A percentile compares a stretch with the other conserved stretches of the same genome.
Evolutionary conservation across 345 rosid species (phyloP).

Genomic region (Corchorus olitorius): DNA sequence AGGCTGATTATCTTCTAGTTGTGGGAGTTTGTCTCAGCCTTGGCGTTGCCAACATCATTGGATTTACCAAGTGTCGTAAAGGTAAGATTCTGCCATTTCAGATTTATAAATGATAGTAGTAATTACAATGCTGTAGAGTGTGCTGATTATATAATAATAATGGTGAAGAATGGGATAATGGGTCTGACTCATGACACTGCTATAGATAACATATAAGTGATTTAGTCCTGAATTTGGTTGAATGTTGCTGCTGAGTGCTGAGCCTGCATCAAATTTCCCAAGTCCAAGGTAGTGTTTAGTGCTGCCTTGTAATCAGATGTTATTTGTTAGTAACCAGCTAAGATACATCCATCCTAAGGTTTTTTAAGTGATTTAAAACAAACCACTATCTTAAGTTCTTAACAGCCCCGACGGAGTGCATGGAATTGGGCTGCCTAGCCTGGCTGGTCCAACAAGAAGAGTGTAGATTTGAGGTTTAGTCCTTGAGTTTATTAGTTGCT

Average conservation of each 20-base stretch:
- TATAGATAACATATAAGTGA: background rate
- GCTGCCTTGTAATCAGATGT: background rate
- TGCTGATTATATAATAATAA: background rate
- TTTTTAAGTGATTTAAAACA: background rate
- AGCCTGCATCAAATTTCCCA: background rate
- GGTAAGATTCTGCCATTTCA: conserved; percentile 32
- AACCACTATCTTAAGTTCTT: background rate
- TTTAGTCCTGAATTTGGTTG: background rate
- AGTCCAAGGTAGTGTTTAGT: background rate
- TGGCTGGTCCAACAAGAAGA: background rate
- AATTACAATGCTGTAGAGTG: background rate
- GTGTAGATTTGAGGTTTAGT: background rate
- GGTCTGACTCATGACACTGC: background rate
- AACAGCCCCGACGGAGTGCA: background rate
- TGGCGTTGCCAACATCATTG: conserved; percentile 62
- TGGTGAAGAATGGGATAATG: background rate
- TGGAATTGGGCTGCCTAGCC: background rate
- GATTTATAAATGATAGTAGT: background rate
- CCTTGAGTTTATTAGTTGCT: background rate
- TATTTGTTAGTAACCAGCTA: background rate
- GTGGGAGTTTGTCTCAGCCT: conserved; percentile 70
- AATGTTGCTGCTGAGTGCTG: background rate
- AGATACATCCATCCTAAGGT: background rate
- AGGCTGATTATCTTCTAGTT: conserved; percentile 68
- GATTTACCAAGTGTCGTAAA: conserved; percentile 74